A percentile compares a stretch with the other conserved stretches of the same genome.
Evolutionary conservation across 179 eudicot species (phyloP).

Genomic region (Corrigiola litoralis): DNA sequence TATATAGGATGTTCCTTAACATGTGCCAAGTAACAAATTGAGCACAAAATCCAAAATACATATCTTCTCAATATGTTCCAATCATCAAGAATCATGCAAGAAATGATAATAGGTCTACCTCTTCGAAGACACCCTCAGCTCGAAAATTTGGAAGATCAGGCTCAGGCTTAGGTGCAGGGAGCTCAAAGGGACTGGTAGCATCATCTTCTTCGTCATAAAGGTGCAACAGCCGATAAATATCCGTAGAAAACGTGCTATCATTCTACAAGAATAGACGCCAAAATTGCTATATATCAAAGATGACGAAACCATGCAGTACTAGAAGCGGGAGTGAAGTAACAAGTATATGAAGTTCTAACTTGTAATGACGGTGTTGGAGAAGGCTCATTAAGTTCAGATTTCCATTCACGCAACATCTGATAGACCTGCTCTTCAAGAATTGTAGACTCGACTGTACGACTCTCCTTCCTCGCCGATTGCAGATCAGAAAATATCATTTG

Average conservation of each 20-base stretch:
- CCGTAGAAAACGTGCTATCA: constrained; percentile 76
- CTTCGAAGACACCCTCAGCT: constrained; percentile 35
- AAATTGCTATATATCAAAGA: not conserved
- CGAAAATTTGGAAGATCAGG: constrained; percentile 57
- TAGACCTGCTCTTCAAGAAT: constrained; percentile 90
- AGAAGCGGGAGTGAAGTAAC: not conserved
- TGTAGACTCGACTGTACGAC: constrained; percentile 70
- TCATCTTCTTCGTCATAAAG: constrained; percentile 96
- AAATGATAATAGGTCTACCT: constrained; percentile 33
- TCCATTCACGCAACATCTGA: constrained; percentile 96
- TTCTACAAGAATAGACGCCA: constrained; percentile 46
- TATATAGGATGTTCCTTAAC: not conserved
- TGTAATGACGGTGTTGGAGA: constrained; percentile 88
- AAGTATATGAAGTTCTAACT: constrained; percentile 23
- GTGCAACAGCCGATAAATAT: constrained; percentile 73
- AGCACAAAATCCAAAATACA: not conserved
- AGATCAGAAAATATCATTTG: constrained; percentile 78
- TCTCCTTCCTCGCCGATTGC: constrained; percentile 87
- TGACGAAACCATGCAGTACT: not conserved
- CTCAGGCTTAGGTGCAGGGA: constrained; percentile 61
- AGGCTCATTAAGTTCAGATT: constrained; percentile 87
- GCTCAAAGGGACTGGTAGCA: constrained; percentile 76
- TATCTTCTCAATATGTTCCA: not conserved
- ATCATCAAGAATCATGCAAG: not conserved
- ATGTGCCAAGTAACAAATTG: not conserved